Base-by-base conservation (phyloP, 306 rosid genomes). In the Vicia sativa region DNA sequence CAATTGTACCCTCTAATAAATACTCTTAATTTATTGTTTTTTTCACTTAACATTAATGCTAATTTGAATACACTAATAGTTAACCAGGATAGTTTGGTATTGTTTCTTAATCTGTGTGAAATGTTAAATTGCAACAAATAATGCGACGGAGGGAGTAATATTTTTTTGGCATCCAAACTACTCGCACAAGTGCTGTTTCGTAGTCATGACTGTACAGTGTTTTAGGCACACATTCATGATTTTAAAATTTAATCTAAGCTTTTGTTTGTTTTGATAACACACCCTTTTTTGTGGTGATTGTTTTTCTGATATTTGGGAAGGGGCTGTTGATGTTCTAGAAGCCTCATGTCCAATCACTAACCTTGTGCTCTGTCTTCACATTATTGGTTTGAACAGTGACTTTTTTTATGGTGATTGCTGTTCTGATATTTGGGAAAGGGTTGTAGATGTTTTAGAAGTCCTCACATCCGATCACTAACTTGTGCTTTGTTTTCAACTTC, bases 101-200 rank as follows among this genome's bases (percentile, higher is more conserved):
- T n/a, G n/a, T n/a, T n/a, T n/a, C n/a, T n/a, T n/a, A n/a, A n/a
- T n/a, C n/a, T n/a, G n/a, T n/a, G n/a, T n/a, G n/a, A n/a, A n/a
- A n/a, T n/a, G n/a, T n/a, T n/a, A n/a, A n/a, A n/a, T n/a, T n/a
- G n/a, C n/a, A n/a, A n/a, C n/a, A n/a, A n/a, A n/a, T n/a, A n/a
- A n/a, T n/a, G n/a, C n/a, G n/a, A n/a, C n/a, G n/a, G n/a, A n/a
- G n/a, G n/a, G n/a, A n/a, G n/a, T n/a, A 44, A 38, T 38, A 75
- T 11, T 37, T 55, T 13, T 34, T 19, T 15, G 56, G 61, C 31
- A 21, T 71, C 73, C 52, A 56, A 56, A 74, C 13, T 56, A 35
- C 29, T 1, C 41, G 19, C 53, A 38, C 6, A 28, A 16, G 3
- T 14, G 31, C 14, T 0, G 37, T 12, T 62, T 62, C 3, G 3